Evolutionary conservation across 345 rosid species (phyloP), one percentile per base, ranked within the genome.

Genomic region (Salix suchowensis): DNA sequence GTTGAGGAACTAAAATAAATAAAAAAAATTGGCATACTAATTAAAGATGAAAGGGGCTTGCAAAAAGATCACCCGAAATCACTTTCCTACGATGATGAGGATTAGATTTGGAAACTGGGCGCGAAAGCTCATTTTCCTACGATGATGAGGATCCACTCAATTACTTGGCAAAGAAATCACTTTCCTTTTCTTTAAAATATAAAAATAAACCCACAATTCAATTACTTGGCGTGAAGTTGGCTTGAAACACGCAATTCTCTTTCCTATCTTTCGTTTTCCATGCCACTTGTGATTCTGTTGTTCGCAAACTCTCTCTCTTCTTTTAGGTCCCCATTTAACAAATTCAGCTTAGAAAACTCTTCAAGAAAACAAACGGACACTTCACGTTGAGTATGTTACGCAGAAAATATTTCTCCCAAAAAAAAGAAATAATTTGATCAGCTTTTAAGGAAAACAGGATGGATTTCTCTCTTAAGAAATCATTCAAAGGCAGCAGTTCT

Each of bases 221-320:
- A 28, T 28, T 28, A 28, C 28, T 28, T 28, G 32, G 95, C 98
- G 92, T 89, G 68, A 92, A 77, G 81, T 89, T 90, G 9, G 97
- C 98, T 75, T 96, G 97, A 71, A 96, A 96, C 15, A 91, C 94
- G 80, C 75, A 68, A 79, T 28, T 71, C 15, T 37, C 19, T 65
- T 65, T 65, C 71, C 66, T 71, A 34, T 68, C 13, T 44, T 36
- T 40, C 73, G 74, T 79, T 61, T 74, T 73, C n/a, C 70, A 32
- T 68, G 69, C 70, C 82, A 74, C 50, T 8, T 74, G 69, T 74
- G 58, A 34, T 18, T 64, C 70, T 23, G 8, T 62, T 52, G 6
- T 42, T 40, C 28, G 50, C 50, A 46, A 14, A 5, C 15, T n/a
- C 52, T 7, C 24, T 54, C 21, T 36, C 15, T 40, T 1, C 62